Evolutionary conservation across 1,284 basidiomycete species (phyloP), one percentile per base, ranked within the genome.

Genomic region (Moesziomyces sp.): DNA sequence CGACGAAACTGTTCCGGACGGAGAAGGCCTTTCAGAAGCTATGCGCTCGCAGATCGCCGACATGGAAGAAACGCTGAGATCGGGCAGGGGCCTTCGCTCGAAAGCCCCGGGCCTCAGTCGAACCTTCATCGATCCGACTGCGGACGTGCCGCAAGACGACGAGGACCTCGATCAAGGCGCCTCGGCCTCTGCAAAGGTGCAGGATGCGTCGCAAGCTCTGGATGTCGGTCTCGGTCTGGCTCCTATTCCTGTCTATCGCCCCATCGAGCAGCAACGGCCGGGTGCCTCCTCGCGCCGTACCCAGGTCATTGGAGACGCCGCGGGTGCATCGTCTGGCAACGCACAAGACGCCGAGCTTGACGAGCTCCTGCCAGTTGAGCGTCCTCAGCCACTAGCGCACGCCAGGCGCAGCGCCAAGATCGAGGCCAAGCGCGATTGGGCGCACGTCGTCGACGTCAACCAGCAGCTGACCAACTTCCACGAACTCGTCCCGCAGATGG

Each of bases 361-460:
- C 58, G 79, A 83, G 58, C 63, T 83, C 6, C 78, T 84, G 3
- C 82, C 81, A 2, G 68, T 71, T 9, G 77, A 80, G 42, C 54
- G 64, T 3, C 74, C 75, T 3, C 74, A 78, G 34, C 78, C 71
- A 16, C 57, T 76, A 13, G 50, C 69, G 8, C 65, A 73, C 28
- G 50, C 52, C 16, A 57, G 59, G 40, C 50, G 73, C 51, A 57
- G 38, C 28, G 68, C 62, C 26, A 61, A 49, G 42, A 67, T 66
- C 38, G 71, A 79, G 38, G 81, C 81, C 40, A 97, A 96, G 85
- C 91, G 93, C 55, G 94, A 98, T 76, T 99, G 97, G 97, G 97
- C 96, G 2, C 97, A 98, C 86, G 92, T 94, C 19, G 92, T 99
- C 16, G 93, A 99, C 83, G 90, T 97, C 74, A 94, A 93, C 80